phyloP scores from a whole-genome alignment of 352 stramenopile species.

The Globisporangium rhizosaccharum region DNA sequence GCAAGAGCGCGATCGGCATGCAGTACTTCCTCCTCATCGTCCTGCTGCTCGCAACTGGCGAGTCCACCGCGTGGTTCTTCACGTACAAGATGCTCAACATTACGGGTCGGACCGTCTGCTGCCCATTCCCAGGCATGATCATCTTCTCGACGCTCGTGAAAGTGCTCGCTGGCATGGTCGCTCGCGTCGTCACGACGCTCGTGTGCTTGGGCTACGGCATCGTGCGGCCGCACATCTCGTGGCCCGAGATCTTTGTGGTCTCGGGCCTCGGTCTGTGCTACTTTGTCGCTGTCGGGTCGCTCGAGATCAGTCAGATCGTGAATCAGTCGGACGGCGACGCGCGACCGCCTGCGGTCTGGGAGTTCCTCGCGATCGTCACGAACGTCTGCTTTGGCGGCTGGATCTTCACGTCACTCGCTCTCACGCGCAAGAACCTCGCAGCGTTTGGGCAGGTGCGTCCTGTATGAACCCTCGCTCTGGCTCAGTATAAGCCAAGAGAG shows the following conservation, averaged over 20 bases:
- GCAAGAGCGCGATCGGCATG: conserved; percentile 64
- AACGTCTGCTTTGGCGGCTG: conserved; percentile 80
- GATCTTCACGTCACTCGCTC: conserved; percentile 77
- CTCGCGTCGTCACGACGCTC: conserved; percentile 67
- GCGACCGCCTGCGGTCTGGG: conserved; percentile 64
- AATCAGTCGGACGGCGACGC: conserved; percentile 71
- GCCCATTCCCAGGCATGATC: conserved; percentile 63
- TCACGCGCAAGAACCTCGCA: conserved; percentile 77
- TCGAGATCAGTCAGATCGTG: conserved; percentile 76
- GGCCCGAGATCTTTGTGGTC: conserved; percentile 69
- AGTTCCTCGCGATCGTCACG: conserved; percentile 68
- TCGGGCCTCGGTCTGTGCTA: conserved; percentile 75
- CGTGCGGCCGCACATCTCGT: conserved; percentile 64
- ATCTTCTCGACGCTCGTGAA: conserved; percentile 71
- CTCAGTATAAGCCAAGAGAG: neutral
- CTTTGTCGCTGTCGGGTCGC: conserved; percentile 64
- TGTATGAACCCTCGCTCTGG: too few relatives aligned
- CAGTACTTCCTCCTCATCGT: conserved; percentile 83
- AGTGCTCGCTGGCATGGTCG: conserved; percentile 68
- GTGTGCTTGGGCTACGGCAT: conserved; percentile 81
- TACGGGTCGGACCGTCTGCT: conserved; percentile 66
- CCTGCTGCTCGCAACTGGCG: conserved; percentile 68
- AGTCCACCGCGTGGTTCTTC: conserved; percentile 70
- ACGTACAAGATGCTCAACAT: conserved; percentile 75
- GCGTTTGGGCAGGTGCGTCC: conserved; percentile 61